These are phyloP conservation scores for Geotrichum candidum DNA, from an alignment of 1,139 yeast species.

Conservation along the genomic window DNA sequence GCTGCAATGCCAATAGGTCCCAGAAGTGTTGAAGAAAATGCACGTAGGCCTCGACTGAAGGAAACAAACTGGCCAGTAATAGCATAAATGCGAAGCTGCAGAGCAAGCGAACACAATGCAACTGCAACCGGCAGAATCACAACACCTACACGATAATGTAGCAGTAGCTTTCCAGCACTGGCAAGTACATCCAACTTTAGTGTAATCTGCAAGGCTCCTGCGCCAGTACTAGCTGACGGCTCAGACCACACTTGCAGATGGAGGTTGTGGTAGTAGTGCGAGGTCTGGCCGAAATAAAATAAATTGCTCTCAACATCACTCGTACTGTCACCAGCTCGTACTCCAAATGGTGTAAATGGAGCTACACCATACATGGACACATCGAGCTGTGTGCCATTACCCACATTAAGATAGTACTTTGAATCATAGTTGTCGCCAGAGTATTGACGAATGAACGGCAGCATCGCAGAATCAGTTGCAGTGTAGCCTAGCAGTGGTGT, in stretches of 20 bases:
- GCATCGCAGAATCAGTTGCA: slow-evolving; percentile 35
- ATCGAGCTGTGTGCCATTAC: slow-evolving; percentile 25
- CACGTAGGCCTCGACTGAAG: slow-evolving; percentile 45
- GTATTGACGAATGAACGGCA: slow-evolving; percentile 66
- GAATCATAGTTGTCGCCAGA: slow-evolving; percentile 64
- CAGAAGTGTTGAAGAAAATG: slow-evolving; percentile 31
- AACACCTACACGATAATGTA: slow-evolving; percentile 33
- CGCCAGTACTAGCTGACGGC: slow-evolving; percentile 17
- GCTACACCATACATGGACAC: slow-evolving; percentile 66
- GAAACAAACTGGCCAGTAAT: slow-evolving; percentile 43
- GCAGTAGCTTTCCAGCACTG: slow-evolving; percentile 34
- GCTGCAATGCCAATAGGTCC: slow-evolving; percentile 26
- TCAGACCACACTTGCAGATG: slow-evolving; percentile 37
- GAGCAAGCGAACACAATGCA: slow-evolving; percentile 25
- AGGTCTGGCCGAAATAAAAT: slow-evolving; percentile 15
- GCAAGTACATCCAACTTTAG: slow-evolving; percentile 35
- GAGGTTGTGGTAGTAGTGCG: slow-evolving; percentile 26
- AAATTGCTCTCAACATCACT: slow-evolving; percentile 19
- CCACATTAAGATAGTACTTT: slow-evolving; percentile 61
- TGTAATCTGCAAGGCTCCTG: slow-evolving; percentile 21
- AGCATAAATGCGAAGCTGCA: slow-evolving; percentile 28
- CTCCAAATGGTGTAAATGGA: slow-evolving; percentile 61
- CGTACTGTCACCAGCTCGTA: slow-evolving; percentile 12
- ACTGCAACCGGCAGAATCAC: slow-evolving; percentile 32
- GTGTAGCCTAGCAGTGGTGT: neutral